Base-by-base conservation (phyloP, 2,329 filamentous ascomycete species). In the Gnomoniopsis smithogilvyi region DNA sequence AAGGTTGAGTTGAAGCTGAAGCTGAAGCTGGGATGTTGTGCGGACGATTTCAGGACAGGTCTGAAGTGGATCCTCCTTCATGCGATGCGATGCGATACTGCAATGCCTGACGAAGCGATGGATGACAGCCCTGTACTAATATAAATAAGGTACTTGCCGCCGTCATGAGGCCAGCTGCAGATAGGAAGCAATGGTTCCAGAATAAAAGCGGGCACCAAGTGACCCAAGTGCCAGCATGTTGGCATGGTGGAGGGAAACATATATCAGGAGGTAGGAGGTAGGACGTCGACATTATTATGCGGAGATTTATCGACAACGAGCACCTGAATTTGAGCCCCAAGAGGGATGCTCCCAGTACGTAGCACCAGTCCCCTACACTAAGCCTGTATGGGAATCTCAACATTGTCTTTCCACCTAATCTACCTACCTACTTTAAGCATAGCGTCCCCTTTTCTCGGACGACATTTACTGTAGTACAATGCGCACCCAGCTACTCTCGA, bases 1-100 rank as follows among this genome's bases (percentile, higher is more conserved):
- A 30, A 30, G 26, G 26, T 30, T 30, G 36, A 21, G 47, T n/a
- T n/a, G n/a, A 19, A 30, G 47, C 30, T 26, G 21, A 12, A 33
- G 24, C 14, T 33, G 24, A 14, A 17, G 26, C 48, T 51, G 26
- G 22, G 48, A 12, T 49, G 47, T 14, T 11, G 47, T 19, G n/a
- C n/a, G 21, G 26, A n/a, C 21, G 34, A 43, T 50, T 41, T 10
- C 33, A 41, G 45, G 53, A 24, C 45, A 49, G 33, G 53, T 56
- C 53, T 43, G 33, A 49, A 56, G 53, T 56, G 53, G 53, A 41
- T 41, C 53, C 53, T 49, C 24, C 45, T 56, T 56, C 43, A 54
- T 54, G 52, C 52, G 43, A n/a, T 38, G 3, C 11, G 36, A 38
- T 14, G 36, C 36, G 36, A 38, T n/a, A 14, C 12, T 12, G 36